phyloP scores from a whole-genome alignment of 108 stramenopile genomes.

The Pelagomonas calceolata region DNA sequence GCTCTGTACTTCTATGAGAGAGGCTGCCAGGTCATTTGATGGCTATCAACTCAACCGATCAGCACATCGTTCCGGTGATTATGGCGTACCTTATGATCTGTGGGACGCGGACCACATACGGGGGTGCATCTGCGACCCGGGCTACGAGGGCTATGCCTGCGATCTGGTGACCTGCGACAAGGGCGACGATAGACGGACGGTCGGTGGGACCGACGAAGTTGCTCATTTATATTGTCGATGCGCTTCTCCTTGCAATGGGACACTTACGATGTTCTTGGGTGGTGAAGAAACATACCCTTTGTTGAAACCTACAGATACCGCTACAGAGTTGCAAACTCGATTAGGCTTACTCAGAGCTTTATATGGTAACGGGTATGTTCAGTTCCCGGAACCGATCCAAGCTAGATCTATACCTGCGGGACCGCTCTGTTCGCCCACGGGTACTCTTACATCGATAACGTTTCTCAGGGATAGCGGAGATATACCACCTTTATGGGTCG shows the following conservation, averaged over 20 bases:
- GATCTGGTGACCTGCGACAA: constrained; percentile 31
- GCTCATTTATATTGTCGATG: constrained; percentile 3
- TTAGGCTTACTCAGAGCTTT: not conserved
- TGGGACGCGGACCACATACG: constrained; percentile 48
- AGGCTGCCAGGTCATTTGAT: constrained; percentile 15
- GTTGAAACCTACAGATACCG: constrained; percentile 1
- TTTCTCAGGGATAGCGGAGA: not conserved
- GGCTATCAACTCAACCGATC: constrained; percentile 4
- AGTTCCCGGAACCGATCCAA: not conserved
- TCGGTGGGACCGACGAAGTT: not conserved
- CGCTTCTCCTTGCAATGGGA: constrained; percentile 7
- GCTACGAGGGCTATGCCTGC: constrained; percentile 43
- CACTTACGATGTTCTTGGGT: not conserved
- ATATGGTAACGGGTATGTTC: not conserved
- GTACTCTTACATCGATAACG: not conserved
- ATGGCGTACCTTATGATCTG: constrained; percentile 30
- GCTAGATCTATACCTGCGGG: not conserved
- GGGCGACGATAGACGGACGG: constrained; percentile 47
- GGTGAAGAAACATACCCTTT: not conserved
- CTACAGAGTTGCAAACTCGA: not conserved
- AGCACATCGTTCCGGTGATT: not conserved
- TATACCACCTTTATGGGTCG: not conserved
- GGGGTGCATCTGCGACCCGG: constrained; percentile 49
- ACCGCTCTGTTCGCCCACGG: not conserved
- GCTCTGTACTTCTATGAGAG: constrained; percentile 28